These are phyloP conservation scores for Schoenoplectus triqueter DNA, from an alignment of 202 grass and related monocot genomes.

Conservation along the genomic window DNA sequence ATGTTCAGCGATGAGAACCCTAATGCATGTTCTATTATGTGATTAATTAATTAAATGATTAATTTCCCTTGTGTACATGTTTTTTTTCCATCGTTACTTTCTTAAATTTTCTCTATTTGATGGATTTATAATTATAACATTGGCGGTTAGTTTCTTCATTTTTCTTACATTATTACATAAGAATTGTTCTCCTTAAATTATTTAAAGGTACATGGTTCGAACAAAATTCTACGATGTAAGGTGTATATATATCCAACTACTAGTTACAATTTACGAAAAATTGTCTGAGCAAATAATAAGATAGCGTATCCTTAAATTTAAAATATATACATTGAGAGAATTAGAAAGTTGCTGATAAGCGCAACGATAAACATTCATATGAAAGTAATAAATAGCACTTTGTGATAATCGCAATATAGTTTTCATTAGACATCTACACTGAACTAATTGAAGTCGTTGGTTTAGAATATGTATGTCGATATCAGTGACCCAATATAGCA, in stretches of 20 bases:
- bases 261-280: neutral
- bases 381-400: neutral
- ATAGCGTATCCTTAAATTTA: neutral
- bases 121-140: neutral
- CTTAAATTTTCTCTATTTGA: neutral
- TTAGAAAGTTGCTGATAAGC: neutral
- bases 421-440: neutral
- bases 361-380: neutral
- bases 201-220: neutral
- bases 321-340: neutral
- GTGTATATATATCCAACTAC: neutral
- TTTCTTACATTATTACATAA: neutral
- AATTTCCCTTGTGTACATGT: neutral
- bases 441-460: neutral
- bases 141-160: neutral
- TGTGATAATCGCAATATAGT: neutral
- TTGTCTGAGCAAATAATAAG: neutral
- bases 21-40: conserved; percentile 35
- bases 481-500: neutral
- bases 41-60: neutral
- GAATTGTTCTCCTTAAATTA: neutral
- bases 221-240: neutral
- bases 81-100: neutral
- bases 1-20: conserved; percentile 32
- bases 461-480: neutral